These are phyloP conservation scores for Amanita muscaria DNA, from an alignment of 768 basidiomycete species.

Conservation along the genomic window DNA sequence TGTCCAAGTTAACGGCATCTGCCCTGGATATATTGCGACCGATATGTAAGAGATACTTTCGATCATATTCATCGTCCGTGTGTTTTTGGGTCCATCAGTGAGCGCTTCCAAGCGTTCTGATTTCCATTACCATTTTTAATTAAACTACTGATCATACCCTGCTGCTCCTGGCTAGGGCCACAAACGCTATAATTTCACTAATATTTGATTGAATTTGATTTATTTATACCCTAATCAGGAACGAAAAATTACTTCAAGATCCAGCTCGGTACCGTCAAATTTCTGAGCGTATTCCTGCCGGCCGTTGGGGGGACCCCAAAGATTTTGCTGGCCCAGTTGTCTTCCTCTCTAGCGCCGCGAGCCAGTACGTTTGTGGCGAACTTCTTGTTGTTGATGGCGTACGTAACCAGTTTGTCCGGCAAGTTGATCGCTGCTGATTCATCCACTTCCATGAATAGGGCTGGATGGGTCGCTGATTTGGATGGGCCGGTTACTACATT, in stretches of 20 bases:
- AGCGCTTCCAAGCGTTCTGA: too few species aligned
- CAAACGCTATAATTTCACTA: constrained; percentile 1
- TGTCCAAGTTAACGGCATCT: constrained; percentile 83
- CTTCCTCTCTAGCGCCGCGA: constrained; percentile 60
- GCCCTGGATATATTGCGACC: constrained; percentile 82
- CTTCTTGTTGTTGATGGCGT: constrained; percentile 64
- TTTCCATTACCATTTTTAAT: too few species aligned
- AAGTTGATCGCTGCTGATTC: neutral
- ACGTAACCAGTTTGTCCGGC: constrained; percentile 18
- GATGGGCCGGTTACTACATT: neutral
- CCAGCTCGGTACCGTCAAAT: constrained; percentile 63
- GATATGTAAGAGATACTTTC: constrained; percentile 59
- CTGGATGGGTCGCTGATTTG: constrained; percentile 49
- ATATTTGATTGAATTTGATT: neutral
- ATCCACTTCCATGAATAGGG: constrained; percentile 29
- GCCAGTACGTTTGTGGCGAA: constrained; percentile 69
- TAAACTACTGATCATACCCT: too few species aligned
- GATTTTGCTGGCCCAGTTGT: constrained; percentile 71
- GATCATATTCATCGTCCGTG: too few species aligned
- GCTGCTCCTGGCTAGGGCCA: constrained; percentile 1
- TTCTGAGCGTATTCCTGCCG: constrained; percentile 64
- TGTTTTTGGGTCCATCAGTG: too few species aligned
- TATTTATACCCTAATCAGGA: constrained; percentile 26
- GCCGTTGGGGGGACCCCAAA: constrained; percentile 59
- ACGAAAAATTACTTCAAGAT: constrained; percentile 42